A percentile compares a stretch with the other conserved stretches of the same genome.
phyloP scores from a whole-genome alignment of 768 basidiomycete species.

The Leccinellum rugosiceps region DNA sequence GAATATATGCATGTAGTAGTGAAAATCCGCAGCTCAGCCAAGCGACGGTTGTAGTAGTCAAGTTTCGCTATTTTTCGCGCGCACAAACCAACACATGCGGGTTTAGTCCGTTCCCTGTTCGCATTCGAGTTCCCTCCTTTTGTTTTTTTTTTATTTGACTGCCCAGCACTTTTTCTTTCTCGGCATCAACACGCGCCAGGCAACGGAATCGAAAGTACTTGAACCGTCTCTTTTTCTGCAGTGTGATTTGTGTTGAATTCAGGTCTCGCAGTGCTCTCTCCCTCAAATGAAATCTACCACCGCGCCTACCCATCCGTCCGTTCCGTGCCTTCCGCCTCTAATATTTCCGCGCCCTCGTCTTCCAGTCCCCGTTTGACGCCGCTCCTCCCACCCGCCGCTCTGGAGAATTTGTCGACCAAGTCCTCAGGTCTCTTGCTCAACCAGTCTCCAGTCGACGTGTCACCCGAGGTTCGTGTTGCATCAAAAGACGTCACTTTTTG shows the following conservation, averaged over 20 bases:
- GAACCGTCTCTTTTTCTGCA: slow-evolving; percentile 6
- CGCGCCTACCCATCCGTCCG: slow-evolving; percentile 55
- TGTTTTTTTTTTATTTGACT: slow-evolving; percentile 2
- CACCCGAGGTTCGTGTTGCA: slow-evolving; percentile 24
- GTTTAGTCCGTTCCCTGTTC: not conserved
- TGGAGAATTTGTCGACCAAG: slow-evolving; percentile 41
- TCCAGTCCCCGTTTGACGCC: slow-evolving; percentile 46
- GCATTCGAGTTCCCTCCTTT: not conserved
- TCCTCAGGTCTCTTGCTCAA: slow-evolving; percentile 34
- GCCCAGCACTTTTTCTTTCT: not conserved
- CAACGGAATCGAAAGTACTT: slow-evolving; percentile 15
- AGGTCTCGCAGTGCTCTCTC: slow-evolving; percentile 27
- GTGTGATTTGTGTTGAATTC: slow-evolving; percentile 13
- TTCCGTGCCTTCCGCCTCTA: slow-evolving; percentile 46
- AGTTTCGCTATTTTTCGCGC: slow-evolving; percentile 10
- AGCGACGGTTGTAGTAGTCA: slow-evolving; percentile 4
- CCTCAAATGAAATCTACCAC: slow-evolving; percentile 58
- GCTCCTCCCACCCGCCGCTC: slow-evolving; percentile 47
- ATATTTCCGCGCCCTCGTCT: slow-evolving; percentile 13
- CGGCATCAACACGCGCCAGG: too few species aligned
- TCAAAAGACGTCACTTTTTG: slow-evolving; percentile 51
- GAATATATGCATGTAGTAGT: too few species aligned
- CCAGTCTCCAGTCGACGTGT: slow-evolving; percentile 32
- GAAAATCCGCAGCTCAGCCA: slow-evolving; percentile 7
- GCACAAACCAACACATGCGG: slow-evolving; percentile 6